Conservation (phyloP, 2,329 filamentous ascomycete species). For the Cladosporium sp. region DNA sequence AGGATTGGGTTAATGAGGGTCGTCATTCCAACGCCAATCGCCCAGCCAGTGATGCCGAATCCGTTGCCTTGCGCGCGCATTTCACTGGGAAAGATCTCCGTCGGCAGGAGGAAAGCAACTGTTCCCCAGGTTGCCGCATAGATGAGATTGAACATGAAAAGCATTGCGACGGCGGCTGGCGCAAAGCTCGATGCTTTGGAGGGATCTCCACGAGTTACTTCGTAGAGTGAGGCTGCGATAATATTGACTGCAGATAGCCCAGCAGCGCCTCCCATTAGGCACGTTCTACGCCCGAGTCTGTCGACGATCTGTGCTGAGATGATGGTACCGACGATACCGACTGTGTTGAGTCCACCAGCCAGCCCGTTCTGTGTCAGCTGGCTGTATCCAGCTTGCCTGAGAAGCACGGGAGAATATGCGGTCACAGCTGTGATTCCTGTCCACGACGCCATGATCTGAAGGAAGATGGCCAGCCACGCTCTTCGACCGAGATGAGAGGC, state of each 20-base stretch:
- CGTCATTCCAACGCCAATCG: constrained; percentile 52
- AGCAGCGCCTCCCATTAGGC: constrained; percentile 39
- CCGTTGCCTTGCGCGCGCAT: constrained; percentile 57
- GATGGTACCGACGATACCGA: constrained; percentile 50
- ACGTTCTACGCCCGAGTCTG: constrained; percentile 42
- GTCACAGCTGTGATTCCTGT: constrained; percentile 40
- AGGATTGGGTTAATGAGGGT: constrained; percentile 52
- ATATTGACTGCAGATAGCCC: constrained; percentile 41
- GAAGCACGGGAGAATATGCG: constrained; percentile 30
- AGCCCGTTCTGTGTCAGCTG: constrained; percentile 44
- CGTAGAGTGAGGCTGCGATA: constrained; percentile 42
- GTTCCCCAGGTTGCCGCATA: constrained; percentile 51
- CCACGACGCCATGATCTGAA: constrained; percentile 46
- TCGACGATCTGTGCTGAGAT: constrained; percentile 51
- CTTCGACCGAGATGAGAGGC: constrained; percentile 35
- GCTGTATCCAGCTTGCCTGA: constrained; percentile 33
- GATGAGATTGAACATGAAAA: constrained; percentile 49
- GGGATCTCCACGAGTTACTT: constrained; percentile 36
- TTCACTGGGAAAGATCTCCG: constrained; percentile 55
- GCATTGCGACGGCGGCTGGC: constrained; percentile 45
- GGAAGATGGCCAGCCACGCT: constrained; percentile 42
- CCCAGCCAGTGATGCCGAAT: constrained; percentile 58
- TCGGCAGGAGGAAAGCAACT: constrained; percentile 48
- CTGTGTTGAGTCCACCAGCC: constrained; percentile 49
- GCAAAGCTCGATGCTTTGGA: constrained; percentile 37